phyloP scores from a whole-genome alignment of 257 asterid species.

The Dorcoceras hygrometricum region DNA sequence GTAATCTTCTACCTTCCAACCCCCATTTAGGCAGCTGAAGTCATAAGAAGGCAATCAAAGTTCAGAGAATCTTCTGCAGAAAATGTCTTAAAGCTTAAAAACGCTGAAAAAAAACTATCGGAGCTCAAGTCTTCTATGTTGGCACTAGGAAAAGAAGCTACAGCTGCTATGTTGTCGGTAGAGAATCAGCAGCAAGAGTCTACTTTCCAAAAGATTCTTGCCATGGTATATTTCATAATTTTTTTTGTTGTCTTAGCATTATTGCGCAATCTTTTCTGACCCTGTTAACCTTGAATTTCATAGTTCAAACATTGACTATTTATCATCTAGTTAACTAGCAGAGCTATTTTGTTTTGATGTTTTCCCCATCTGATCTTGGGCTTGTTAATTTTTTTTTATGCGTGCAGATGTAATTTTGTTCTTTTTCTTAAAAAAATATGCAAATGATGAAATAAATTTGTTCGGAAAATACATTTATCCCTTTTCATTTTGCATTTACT shows the following conservation, averaged over 20 bases:
- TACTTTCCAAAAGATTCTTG: conserved; percentile 71
- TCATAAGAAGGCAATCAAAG: conserved; percentile 78
- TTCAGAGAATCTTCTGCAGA: conserved; percentile 77
- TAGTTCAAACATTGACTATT: not conserved
- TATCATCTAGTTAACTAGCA: not conserved
- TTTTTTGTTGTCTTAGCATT: not conserved
- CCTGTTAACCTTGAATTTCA: not conserved
- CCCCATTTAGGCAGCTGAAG: conserved; percentile 70
- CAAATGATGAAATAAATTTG: not conserved
- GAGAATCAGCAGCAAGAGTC: conserved; percentile 83
- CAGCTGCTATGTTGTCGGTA: conserved; percentile 80
- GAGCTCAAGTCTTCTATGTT: conserved; percentile 78
- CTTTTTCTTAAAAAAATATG: not conserved
- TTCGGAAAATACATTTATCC: no score
- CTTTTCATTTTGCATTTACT: not conserved
- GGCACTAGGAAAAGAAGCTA: conserved; percentile 87
- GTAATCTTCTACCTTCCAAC: conserved; percentile 16
- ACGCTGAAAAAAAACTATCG: conserved; percentile 65
- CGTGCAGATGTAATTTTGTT: conserved; percentile 11
- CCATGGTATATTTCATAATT: conserved; percentile 46
- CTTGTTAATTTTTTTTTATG: conserved; percentile 2
- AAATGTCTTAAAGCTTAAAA: conserved; percentile 62
- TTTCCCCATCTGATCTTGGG: not conserved
- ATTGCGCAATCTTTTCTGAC: not conserved
- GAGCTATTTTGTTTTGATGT: not conserved